Percentiles rank a stretch among this genome's conserved stretches.
Evolutionary conservation across 2,329 filamentous ascomycete species (phyloP).

Genomic region (Alternaria ventricosa): DNA sequence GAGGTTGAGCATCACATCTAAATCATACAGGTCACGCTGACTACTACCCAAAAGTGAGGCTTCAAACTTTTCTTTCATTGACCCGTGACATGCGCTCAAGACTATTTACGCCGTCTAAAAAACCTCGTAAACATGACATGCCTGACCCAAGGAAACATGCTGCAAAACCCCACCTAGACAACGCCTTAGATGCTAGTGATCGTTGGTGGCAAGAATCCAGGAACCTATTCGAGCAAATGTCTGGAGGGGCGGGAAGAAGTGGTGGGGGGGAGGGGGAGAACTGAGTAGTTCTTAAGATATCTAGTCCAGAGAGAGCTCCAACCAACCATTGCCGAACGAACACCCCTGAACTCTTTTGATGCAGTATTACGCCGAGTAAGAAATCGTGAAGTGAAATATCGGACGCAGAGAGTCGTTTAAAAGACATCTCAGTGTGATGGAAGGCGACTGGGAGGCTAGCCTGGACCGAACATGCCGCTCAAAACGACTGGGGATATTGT

Average conservation of each 20-base stretch:
- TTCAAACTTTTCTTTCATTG: conserved; percentile 18
- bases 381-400: conserved; percentile 24
- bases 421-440: conserved; percentile 3
- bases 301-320: conserved; percentile 28
- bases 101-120: conserved; percentile 12
- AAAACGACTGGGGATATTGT: conserved; percentile 19
- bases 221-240: conserved; percentile 8
- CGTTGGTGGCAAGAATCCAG: conserved; percentile 10
- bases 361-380: conserved; percentile 36
- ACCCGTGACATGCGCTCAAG: conserved; percentile 6
- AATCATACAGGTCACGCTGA: not conserved
- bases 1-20: not conserved
- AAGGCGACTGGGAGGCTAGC: conserved; percentile 7
- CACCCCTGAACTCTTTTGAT: conserved; percentile 31
- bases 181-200: conserved; percentile 28
- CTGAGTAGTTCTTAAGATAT: conserved; percentile 33
- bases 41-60: not conserved
- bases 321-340: conserved; percentile 20
- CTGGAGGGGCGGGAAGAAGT: conserved; percentile 8
- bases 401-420: conserved; percentile 17
- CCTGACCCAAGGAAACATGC: conserved; percentile 13
- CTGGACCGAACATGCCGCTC: conserved; percentile 6
- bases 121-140: conserved; percentile 5
- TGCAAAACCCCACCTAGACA: conserved; percentile 23
- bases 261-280: conserved; percentile 16